These are phyloP conservation scores for Fulvia fulva DNA, from an alignment of 2,329 filamentous ascomycete species.

Conservation along the genomic window DNA sequence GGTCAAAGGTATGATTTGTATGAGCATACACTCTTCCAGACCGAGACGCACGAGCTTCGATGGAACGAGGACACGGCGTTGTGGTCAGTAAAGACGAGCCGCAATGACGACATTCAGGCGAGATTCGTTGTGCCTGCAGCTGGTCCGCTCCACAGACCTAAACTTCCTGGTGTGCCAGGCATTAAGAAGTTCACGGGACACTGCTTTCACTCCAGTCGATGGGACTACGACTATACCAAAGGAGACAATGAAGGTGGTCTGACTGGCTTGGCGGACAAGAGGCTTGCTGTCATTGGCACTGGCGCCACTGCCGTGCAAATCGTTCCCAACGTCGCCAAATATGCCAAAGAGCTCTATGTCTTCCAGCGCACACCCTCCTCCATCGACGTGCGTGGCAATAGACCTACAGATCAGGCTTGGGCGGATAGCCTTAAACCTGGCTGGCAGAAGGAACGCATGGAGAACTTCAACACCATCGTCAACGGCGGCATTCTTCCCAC, in stretches of 20 bases:
- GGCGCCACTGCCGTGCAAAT: slow-evolving; percentile 33
- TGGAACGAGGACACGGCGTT: slow-evolving; percentile 34
- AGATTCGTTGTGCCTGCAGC: slow-evolving; percentile 40
- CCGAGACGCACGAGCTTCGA: slow-evolving; percentile 17
- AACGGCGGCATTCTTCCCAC: slow-evolving; percentile 18
- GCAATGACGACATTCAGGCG: slow-evolving; percentile 30
- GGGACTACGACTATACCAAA: slow-evolving; percentile 42
- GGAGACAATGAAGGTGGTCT: slow-evolving; percentile 26
- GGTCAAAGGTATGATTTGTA: slow-evolving; percentile 17
- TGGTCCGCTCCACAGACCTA: slow-evolving; percentile 43
- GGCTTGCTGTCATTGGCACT: slow-evolving; percentile 25
- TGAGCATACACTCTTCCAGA: slow-evolving; percentile 42
- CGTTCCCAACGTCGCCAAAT: slow-evolving; percentile 38
- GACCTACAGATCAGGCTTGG: slow-evolving; percentile 40
- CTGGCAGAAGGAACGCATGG: slow-evolving; percentile 48
- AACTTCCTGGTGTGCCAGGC: slow-evolving; percentile 44
- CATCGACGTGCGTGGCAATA: slow-evolving; percentile 32
- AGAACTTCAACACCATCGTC: slow-evolving; percentile 40
- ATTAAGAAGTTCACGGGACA: slow-evolving; percentile 38
- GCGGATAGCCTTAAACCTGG: slow-evolving; percentile 36
- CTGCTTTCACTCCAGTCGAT: slow-evolving; percentile 43
- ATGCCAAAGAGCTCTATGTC: slow-evolving; percentile 36
- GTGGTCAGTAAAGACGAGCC: slow-evolving; percentile 21
- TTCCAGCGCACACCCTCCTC: slow-evolving; percentile 43
- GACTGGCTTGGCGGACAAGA: slow-evolving; percentile 16